Evolutionary conservation across 768 basidiomycete species (phyloP).

Genomic region (Grammothele lineata): DNA sequence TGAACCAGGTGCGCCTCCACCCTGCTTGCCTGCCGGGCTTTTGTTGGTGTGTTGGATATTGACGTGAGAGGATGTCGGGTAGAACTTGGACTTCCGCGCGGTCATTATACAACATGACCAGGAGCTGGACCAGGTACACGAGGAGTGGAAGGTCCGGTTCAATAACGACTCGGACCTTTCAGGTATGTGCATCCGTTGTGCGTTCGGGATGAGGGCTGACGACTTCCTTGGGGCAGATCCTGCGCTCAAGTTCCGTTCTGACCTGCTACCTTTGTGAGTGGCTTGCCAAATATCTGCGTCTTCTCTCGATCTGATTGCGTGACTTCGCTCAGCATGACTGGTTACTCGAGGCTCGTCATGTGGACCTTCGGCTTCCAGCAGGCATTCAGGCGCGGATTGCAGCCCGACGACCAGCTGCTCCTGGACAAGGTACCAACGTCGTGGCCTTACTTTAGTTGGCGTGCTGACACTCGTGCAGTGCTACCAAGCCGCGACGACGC

Average conservation of each 20-base stretch:
- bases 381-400: conserved; percentile 67
- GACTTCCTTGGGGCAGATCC: conserved; percentile 38
- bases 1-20: conserved; percentile 56
- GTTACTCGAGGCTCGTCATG: conserved; percentile 79
- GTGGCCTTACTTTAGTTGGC: conserved; percentile 7
- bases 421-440: conserved; percentile 50
- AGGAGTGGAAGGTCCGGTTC: conserved; percentile 66
- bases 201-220: not conserved
- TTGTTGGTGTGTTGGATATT: too few relatives aligned
- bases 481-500: conserved; percentile 62
- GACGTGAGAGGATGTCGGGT: too few relatives aligned
- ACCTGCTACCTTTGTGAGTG: conserved; percentile 69
- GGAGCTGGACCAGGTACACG: conserved; percentile 49
- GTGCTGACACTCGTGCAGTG: conserved; percentile 40
- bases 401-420: conserved; percentile 57
- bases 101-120: conserved; percentile 61
- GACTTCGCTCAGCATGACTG: conserved; percentile 49
- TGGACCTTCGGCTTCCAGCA: conserved; percentile 86
- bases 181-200: too few relatives aligned
- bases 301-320: not conserved
- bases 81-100: conserved; percentile 55
- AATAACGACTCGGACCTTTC: conserved; percentile 53
- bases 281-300: not conserved
- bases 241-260: conserved; percentile 56
- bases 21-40: too few relatives aligned